These are phyloP conservation scores for Panellus pusillus DNA, from an alignment of 768 basidiomycete species.

Conservation along the genomic window DNA sequence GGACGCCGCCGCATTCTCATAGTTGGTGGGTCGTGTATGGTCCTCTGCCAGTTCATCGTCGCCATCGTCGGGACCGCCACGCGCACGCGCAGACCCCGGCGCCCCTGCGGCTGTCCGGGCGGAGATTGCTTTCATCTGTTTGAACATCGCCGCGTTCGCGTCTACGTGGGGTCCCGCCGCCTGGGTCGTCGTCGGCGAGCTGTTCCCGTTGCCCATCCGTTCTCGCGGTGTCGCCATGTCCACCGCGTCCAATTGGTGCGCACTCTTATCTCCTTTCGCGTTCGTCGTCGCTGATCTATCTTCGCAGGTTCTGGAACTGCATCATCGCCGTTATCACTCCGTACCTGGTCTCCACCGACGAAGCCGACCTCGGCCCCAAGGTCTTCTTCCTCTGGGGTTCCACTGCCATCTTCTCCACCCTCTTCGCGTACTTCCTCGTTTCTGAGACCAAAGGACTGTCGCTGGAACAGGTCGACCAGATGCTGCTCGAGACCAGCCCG, in stretches of 20 bases:
- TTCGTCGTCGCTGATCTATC: too few relatives aligned
- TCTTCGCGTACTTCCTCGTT: constrained; percentile 60
- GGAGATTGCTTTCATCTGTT: constrained; percentile 58
- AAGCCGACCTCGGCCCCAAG: constrained; percentile 28
- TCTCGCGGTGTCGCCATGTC: constrained; percentile 58
- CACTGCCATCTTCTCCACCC: constrained; percentile 47
- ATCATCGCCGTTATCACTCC: constrained; percentile 3
- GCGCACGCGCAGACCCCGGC: constrained; percentile 35
- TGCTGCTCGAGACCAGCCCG: constrained; percentile 53
- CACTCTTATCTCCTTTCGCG: too few relatives aligned
- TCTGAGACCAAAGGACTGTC: constrained; percentile 65
- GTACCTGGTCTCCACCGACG: constrained; percentile 7
- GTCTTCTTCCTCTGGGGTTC: constrained; percentile 63
- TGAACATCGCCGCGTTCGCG: constrained; percentile 40
- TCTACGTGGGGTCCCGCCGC: constrained; percentile 56
- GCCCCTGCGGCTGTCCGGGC: constrained; percentile 48
- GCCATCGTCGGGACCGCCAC: constrained; percentile 60
- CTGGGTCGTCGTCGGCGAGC: constrained; percentile 23
- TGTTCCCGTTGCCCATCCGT: constrained; percentile 38
- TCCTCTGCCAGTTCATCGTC: constrained; percentile 66
- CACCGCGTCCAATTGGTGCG: constrained; percentile 55
- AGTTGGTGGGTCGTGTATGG: constrained; percentile 67
- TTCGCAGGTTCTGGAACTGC: constrained; percentile 3
- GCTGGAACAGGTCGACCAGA: constrained; percentile 61
- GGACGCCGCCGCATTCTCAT: constrained; percentile 66